phyloP scores from a whole-genome alignment of 169 alveolate genomes.

The Amoebophrya sp. region DNA sequence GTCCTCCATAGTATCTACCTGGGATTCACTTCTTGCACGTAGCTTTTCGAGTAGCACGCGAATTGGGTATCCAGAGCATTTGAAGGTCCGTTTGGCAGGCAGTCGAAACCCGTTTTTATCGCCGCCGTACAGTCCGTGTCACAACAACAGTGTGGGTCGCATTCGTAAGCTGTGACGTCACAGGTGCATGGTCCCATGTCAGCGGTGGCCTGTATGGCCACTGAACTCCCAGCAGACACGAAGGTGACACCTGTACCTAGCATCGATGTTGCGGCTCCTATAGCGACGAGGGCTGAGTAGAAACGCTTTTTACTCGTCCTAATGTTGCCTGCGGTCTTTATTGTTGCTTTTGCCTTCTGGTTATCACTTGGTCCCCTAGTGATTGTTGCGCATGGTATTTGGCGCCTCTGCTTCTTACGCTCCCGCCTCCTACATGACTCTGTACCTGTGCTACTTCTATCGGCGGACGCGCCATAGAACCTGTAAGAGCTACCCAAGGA shows the following conservation, averaged over 20 bases:
- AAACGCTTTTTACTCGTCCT: too few species aligned
- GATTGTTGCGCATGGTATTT: too few species aligned
- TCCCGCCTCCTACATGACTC: too few species aligned
- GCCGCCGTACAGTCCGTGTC: not conserved
- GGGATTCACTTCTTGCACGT: constrained; percentile 1
- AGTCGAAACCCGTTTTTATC: not conserved
- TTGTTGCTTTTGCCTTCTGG: too few species aligned
- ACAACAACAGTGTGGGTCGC: not conserved
- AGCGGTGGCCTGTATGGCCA: not conserved
- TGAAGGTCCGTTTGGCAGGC: not conserved
- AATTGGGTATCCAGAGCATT: not conserved
- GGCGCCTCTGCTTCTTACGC: too few species aligned
- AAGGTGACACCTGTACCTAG: not conserved
- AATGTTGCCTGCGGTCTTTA: too few species aligned
- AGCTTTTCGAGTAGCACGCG: not conserved
- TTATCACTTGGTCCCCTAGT: too few species aligned
- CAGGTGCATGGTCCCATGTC: not conserved
- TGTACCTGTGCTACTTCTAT: too few species aligned
- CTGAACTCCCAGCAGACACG: not conserved
- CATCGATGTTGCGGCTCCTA: too few species aligned
- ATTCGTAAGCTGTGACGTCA: not conserved
- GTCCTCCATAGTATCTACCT: not conserved
- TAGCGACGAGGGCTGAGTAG: too few species aligned
- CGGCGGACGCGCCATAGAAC: too few species aligned
- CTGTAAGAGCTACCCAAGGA: too few species aligned